These are phyloP conservation scores for Gossypium gossypioides DNA, from an alignment of 441 rosid species.

Conservation along the genomic window DNA sequence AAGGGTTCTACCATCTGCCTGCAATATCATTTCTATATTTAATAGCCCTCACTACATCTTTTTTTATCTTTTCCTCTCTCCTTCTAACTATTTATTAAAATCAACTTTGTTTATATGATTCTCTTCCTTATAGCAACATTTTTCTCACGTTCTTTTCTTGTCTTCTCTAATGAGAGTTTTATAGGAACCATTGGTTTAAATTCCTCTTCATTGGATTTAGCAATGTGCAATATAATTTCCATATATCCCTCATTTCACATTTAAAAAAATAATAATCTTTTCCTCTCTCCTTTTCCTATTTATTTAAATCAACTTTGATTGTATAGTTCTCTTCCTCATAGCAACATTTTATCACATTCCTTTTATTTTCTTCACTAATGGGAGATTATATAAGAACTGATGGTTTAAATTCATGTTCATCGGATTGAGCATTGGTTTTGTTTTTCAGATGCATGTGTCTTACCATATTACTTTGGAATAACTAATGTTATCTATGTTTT, in stretches of 20 bases:
- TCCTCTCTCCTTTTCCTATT: not conserved
- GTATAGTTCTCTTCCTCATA: not conserved
- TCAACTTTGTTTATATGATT: not conserved
- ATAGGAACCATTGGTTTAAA: not conserved
- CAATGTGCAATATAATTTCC: not conserved
- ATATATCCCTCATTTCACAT: not conserved
- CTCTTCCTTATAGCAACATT: not conserved
- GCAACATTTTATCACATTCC: not conserved
- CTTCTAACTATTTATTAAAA: not conserved
- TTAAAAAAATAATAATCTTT: not conserved
- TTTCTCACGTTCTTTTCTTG: not conserved
- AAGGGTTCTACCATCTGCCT: not conserved
- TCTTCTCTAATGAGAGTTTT: not conserved
- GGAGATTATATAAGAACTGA: not conserved
- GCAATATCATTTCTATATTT: not conserved
- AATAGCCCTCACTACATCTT: not conserved
- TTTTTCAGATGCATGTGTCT: not conserved
- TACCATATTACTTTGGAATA: not conserved
- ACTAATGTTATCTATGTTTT: slow-evolving; percentile 25
- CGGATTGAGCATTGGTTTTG: not conserved
- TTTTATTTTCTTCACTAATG: not conserved
- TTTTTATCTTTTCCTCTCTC: not conserved
- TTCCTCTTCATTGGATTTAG: not conserved
- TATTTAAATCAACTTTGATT: not conserved
- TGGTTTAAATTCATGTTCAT: not conserved